Evolutionary conservation across 345 rosid species (phyloP), one percentile per base, ranked within the genome.

Genomic region (Acer campestre): DNA sequence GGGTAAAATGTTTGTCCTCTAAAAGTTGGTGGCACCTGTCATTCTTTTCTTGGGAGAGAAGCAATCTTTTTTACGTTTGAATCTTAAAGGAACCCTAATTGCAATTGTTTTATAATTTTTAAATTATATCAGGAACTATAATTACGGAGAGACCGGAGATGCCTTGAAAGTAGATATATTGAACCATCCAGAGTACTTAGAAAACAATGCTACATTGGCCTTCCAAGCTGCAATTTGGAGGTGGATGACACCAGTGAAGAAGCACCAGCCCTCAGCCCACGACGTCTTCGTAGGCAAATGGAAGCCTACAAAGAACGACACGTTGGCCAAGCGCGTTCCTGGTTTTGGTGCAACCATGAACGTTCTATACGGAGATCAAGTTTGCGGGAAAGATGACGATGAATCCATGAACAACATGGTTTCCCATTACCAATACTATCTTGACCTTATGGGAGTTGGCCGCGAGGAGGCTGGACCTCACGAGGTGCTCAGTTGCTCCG

Each of bases 241-340:
- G 84, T 94, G 97, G 98, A 94, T 94, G 98, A 91, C 94, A 1
- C 97, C 98, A 8, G 82, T 77, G 11, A 92, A 90, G 89, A 94
- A 94, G 86, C 82, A 85, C 16, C 80, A 71, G 29, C 98, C 97
- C 0, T 92, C 97, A 7, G 94, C 98, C 0, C 98, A 94, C 71
- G 94, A 90, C 7, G 91, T 76, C 4, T 92, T 92, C 49, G 90
- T 88, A 7, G 94, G 96, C 0, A 92, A 76, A 58, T 94, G 98
- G 97, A 94, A 92, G 78, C 97, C 96, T 1, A 89, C 92, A 25
- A 88, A 89, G 91, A 94, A 91, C 18, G 97, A 92, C 83, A 94
- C 98, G 0, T 71, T 82, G 69, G 84, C 91, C 74, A 94, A 92
- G 70, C 79, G 94, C 76, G 71, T 81, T 10, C 96, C 94, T 0